phyloP scores from a whole-genome alignment of 148 eudicot species.

The Bassia scoparia region DNA sequence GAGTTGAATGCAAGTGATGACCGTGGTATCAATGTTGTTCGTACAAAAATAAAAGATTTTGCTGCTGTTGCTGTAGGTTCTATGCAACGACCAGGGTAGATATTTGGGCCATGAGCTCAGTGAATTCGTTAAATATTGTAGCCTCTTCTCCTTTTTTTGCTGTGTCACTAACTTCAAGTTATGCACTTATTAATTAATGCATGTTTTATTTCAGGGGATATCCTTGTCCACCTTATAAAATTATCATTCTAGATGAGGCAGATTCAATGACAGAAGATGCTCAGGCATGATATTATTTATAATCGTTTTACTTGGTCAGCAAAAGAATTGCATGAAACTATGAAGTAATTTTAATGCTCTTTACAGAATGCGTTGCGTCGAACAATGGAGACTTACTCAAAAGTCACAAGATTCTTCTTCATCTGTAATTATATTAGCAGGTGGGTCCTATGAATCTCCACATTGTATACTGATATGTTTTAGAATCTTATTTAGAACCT shows the following conservation, averaged over 20 bases:
- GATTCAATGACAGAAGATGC: constrained; percentile 99
- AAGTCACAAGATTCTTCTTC: constrained; percentile 94
- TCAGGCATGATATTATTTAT: constrained; percentile 49
- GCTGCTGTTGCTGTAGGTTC: constrained; percentile 94
- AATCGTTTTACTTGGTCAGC: background rate
- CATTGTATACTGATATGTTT: background rate
- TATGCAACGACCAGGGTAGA: constrained; percentile 62
- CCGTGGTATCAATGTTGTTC: constrained; percentile 96
- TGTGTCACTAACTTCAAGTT: background rate
- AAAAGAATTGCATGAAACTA: background rate
- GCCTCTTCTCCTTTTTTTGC: no score
- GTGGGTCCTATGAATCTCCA: constrained; percentile 29
- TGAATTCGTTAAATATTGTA: constrained; percentile 7
- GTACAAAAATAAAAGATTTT: constrained; percentile 86
- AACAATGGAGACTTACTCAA: constrained; percentile 95
- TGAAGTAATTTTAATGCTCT: constrained; percentile 12
- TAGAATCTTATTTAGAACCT: background rate
- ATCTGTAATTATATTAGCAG: constrained; percentile 97
- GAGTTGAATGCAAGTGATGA: constrained; percentile 99
- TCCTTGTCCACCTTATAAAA: constrained; percentile 93
- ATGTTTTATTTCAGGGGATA: constrained; percentile 48
- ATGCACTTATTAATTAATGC: background rate
- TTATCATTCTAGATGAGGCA: constrained; percentile 90
- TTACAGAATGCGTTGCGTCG: constrained; percentile 92
- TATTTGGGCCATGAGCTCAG: constrained; percentile 6